Conservation (phyloP, 805 yeast species). For the Wickerhamomyces rabaulensis region DNA sequence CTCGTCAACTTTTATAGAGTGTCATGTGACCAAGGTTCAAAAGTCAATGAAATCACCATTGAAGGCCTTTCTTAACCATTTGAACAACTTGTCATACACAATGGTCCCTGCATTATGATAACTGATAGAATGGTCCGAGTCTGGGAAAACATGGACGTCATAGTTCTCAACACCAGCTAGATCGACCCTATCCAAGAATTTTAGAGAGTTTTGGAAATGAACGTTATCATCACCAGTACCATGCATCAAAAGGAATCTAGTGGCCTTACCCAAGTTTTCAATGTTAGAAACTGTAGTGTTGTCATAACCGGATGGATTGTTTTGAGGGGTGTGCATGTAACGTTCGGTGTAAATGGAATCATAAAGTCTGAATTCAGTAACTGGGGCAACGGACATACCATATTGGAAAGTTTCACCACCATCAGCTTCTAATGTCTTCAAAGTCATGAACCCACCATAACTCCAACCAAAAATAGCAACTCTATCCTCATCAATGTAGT, state of each 20-base stretch:
- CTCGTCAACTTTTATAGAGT: no score
- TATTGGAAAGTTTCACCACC: slow-evolving; percentile 68
- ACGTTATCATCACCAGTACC: slow-evolving; percentile 98
- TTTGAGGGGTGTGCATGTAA: slow-evolving; percentile 81
- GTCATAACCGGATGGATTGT: slow-evolving; percentile 60
- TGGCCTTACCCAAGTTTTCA: slow-evolving; percentile 47
- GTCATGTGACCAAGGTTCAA: background rate
- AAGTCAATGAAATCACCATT: slow-evolving; percentile 32
- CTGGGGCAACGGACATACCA: slow-evolving; percentile 97
- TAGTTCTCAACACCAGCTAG: slow-evolving; percentile 74
- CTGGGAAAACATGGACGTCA: slow-evolving; percentile 76
- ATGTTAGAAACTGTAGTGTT: slow-evolving; percentile 52
- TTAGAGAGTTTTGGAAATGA: slow-evolving; percentile 84
- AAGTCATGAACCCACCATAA: slow-evolving; percentile 91
- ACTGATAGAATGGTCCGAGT: slow-evolving; percentile 67
- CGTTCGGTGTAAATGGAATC: slow-evolving; percentile 94
- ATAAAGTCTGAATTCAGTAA: slow-evolving; percentile 87
- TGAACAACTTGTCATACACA: slow-evolving; percentile 59
- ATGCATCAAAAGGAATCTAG: slow-evolving; percentile 83
- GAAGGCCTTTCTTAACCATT: slow-evolving; percentile 64
- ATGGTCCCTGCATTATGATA: slow-evolving; percentile 70
- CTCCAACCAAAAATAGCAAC: slow-evolving; percentile 98
- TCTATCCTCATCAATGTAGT: slow-evolving; percentile 60
- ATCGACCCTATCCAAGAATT: slow-evolving; percentile 71
- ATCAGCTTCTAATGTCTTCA: slow-evolving; percentile 84